These are phyloP conservation scores for Tanacetum coccineum DNA, from an alignment of 129 eudicot species.

Conservation along the genomic window DNA sequence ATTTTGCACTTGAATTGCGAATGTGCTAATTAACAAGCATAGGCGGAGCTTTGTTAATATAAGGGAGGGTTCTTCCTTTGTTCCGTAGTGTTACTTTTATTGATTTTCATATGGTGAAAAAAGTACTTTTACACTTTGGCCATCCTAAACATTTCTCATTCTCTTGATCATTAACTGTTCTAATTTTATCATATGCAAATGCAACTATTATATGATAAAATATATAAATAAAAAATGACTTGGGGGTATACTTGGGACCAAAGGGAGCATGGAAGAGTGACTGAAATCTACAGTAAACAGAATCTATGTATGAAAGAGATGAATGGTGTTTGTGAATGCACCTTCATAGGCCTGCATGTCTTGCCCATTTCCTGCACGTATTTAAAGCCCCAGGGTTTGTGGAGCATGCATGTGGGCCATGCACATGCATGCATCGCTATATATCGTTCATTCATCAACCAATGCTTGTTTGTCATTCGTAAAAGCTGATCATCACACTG, in stretches of 20 bases:
- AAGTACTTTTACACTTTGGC: no score
- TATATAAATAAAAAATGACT: not conserved
- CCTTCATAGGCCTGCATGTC: constrained; percentile 28
- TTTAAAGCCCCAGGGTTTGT: constrained; percentile 22
- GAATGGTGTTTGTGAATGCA: constrained; percentile 27
- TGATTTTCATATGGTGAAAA: no score
- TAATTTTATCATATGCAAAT: no score
- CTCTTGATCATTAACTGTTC: no score
- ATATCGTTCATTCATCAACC: constrained; percentile 6
- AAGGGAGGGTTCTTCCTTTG: no score
- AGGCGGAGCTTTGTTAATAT: no score
- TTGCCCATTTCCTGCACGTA: constrained; percentile 35
- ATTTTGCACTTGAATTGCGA: no score
- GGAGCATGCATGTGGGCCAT: constrained; percentile 25
- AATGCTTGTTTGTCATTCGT: not conserved
- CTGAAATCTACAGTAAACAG: constrained; percentile 13
- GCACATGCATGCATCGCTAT: constrained; percentile 9
- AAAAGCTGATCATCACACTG: constrained; percentile 6
- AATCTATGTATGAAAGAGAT: constrained; percentile 19
- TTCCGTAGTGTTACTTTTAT: no score
- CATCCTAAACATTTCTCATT: no score
- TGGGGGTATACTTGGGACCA: not conserved
- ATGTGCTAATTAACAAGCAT: no score
- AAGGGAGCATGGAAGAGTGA: constrained; percentile 15
- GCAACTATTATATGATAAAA: not conserved